Percentiles rank a stretch among this genome's conserved stretches.
Conservation (phyloP, 192 early-diverging fungal genomes). For the Podila clonocystis region DNA sequence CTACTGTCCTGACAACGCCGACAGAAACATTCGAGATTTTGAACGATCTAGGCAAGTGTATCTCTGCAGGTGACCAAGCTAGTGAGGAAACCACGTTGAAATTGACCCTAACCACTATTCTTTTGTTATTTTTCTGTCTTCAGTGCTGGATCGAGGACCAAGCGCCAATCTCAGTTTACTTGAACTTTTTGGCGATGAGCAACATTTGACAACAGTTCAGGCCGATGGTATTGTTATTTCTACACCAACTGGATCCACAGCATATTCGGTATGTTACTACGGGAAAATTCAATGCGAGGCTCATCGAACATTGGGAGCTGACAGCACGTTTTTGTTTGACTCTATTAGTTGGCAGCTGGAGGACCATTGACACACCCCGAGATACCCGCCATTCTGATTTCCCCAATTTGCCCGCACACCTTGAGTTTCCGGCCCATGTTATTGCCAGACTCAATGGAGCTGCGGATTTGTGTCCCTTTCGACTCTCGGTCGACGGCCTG, state of each 20-base stretch:
- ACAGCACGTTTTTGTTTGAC: slow-evolving; percentile 9
- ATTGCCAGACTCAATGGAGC: slow-evolving; percentile 91
- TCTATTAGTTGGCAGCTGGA: slow-evolving; percentile 84
- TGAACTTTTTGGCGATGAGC: slow-evolving; percentile 87
- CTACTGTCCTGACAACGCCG: slow-evolving; percentile 68
- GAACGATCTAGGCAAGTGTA: slow-evolving; percentile 77
- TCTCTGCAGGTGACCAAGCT: too few species aligned
- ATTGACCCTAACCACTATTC: background rate
- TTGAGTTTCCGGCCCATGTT: slow-evolving; percentile 98
- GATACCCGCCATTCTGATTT: slow-evolving; percentile 91
- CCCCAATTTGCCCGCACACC: slow-evolving; percentile 93
- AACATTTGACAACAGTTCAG: slow-evolving; percentile 94
- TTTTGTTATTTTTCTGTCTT: background rate
- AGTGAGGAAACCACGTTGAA: too few species aligned
- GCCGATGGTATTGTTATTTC: slow-evolving; percentile 96
- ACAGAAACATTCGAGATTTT: slow-evolving; percentile 88
- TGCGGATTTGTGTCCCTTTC: slow-evolving; percentile 85
- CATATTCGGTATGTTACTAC: slow-evolving; percentile 71
- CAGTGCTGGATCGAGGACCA: slow-evolving; percentile 93
- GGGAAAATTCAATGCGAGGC: background rate
- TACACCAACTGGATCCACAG: slow-evolving; percentile 94
- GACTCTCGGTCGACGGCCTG: slow-evolving; percentile 90
- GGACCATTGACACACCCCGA: slow-evolving; percentile 96
- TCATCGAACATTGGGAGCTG: background rate
- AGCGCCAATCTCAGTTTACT: slow-evolving; percentile 90